Base-by-base conservation (phyloP, 2,329 filamentous ascomycete genomes). In the Ophiostoma quercus region DNA sequence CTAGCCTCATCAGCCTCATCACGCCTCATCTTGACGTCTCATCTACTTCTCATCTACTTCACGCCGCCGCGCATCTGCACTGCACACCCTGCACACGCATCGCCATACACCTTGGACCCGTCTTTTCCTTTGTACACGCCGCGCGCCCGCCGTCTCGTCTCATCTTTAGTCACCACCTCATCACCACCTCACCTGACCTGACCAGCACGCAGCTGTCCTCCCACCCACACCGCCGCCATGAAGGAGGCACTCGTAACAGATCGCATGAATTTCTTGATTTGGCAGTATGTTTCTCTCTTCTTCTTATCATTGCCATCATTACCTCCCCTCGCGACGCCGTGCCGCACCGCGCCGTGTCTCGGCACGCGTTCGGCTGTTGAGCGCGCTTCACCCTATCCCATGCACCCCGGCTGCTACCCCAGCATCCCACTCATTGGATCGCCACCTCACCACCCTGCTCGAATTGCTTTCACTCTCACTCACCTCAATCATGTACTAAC, bases 221-320 rank as follows among this genome's bases (percentile, higher is more conserved):
- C 51, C 51, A 11, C 67, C 47, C 39, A 32, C 73, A 75, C 74
- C 72, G 72, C 75, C 74, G 76, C 72, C 74, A 87, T 87, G 85
- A 87, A 87, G 81, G 85, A 88, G 81, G 83, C 83, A 77, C 82
- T 90, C 76, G 85, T 88, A 83, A 88, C 86, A 74, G 84, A 89
- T 79, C 84, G 85, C 82, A 82, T 89, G 83, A 90, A 89, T 82
- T 89, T 87, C 83, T 84, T 90, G 79, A 84, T 90, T 78, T 90
- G 87, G 87, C 88, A 86, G 87, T 90, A 83, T 79, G 87, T 84
- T 75, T 74, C 71, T 72, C 72, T 68, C 72, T 69, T 68, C 69
- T 73, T 72, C 68, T 73, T 68, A 71, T 14, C 32, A 3, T 29
- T 66, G 68, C 60, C 67, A 72, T 22, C 70, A 22, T 25, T 2